Base-by-base conservation (phyloP, 371 early-diverging fungal species). In the Syncephalastrum monosporum region DNA sequence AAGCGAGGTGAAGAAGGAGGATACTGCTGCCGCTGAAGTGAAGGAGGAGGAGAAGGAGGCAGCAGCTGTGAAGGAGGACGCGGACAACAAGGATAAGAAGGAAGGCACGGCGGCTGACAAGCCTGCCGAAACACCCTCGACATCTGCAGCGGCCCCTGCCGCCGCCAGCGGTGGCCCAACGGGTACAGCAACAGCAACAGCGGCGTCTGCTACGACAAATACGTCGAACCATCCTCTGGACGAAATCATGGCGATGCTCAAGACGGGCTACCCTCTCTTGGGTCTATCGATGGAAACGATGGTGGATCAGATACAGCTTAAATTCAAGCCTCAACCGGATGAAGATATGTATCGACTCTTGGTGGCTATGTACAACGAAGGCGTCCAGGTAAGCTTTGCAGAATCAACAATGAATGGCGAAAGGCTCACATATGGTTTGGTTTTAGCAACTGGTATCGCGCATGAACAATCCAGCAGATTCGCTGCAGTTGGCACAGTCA, bases 231-330 rank as follows among this genome's bases (percentile, higher is more conserved):
- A 77, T 64, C 81, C 93, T 7, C 91, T 96, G n/a, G 96, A 97
- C 47, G 98, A 98, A 60, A 86, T 98, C 15, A 95, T 95, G 91
- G 88, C 91, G n/a, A 89, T 91, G 69, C 81, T 99, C 15, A 99
- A 98, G 70, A 96, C 98, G 0, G 92, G 95, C 0, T 94, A 90
- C 70, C 98, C 98, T 17, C 82, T 97, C 48, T 72, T 97, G 27
- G 92, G 96, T 1, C 72, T 98, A 29, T 90, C 98, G 3, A 93
- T 99, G 91, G 97, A 98, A 73, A 94, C 93, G 1, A 95, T 97
- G 95, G 90, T 95, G 12, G 98, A 99, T 65, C 97, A 96, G 69
- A 93, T 97, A 17, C 85, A 92, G 50, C 85, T 87, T 56, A 86
- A 94, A 5, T 82, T 98, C 52, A 95, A 96, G 67, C 95, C 97